Evolutionary conservation across 2,329 filamentous ascomycete species (phyloP).

Genomic region (Rhytidhysteron rufulum): DNA sequence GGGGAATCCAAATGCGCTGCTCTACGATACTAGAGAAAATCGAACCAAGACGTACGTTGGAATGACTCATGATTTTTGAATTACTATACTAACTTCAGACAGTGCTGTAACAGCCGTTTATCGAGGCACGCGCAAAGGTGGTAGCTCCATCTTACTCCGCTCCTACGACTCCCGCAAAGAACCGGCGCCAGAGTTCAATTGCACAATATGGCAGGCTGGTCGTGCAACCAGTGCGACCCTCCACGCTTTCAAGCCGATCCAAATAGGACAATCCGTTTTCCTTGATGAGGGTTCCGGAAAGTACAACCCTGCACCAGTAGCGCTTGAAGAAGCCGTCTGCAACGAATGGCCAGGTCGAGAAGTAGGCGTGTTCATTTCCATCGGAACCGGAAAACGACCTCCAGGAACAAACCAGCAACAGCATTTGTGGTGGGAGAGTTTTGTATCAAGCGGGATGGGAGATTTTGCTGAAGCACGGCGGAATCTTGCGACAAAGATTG

Average conservation of each 20-base stretch:
- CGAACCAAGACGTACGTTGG: slow-evolving; percentile 82
- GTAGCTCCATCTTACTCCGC: slow-evolving; percentile 69
- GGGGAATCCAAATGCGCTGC: slow-evolving; percentile 77
- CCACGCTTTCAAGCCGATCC: slow-evolving; percentile 92
- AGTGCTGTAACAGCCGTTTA: slow-evolving; percentile 90
- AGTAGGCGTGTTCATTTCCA: slow-evolving; percentile 84
- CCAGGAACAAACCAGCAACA: slow-evolving; percentile 64
- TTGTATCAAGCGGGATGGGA: slow-evolving; percentile 66
- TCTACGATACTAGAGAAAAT: slow-evolving; percentile 85
- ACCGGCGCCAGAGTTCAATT: slow-evolving; percentile 84
- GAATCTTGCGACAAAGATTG: slow-evolving; percentile 84
- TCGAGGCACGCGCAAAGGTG: slow-evolving; percentile 70
- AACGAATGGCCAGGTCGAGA: slow-evolving; percentile 96
- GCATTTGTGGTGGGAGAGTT: slow-evolving; percentile 89
- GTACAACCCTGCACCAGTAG: slow-evolving; percentile 83
- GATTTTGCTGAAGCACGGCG: slow-evolving; percentile 88
- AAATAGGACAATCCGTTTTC: slow-evolving; percentile 89
- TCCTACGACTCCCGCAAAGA: slow-evolving; percentile 96
- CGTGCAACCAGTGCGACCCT: slow-evolving; percentile 90
- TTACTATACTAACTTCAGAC: slow-evolving; percentile 14
- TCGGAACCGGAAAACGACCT: slow-evolving; percentile 87
- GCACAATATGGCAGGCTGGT: slow-evolving; percentile 95
- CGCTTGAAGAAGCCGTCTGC: slow-evolving; percentile 82
- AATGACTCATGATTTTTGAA: background rate
- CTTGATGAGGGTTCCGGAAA: slow-evolving; percentile 88